These are phyloP conservation scores for Cetraspora pellucida DNA, from an alignment of 192 early-diverging fungal genomes.

Conservation along the genomic window DNA sequence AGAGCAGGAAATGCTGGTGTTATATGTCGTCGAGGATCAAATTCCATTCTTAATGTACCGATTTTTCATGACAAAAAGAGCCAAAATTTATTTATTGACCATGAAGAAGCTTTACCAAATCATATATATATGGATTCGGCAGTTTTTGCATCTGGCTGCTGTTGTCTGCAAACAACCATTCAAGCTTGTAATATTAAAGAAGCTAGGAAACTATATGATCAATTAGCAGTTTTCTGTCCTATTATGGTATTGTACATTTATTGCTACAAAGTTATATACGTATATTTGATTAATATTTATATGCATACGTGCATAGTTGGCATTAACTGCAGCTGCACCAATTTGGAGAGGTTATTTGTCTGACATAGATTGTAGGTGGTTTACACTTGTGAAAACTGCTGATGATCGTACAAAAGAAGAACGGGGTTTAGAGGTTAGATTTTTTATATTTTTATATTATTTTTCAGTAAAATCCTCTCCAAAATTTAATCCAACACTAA, in stretches of 20 bases:
- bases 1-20: constrained; percentile 92
- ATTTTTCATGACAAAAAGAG: constrained; percentile 92
- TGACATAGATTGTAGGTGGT: constrained; percentile 97
- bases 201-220: constrained; percentile 94
- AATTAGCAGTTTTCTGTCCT: constrained; percentile 86
- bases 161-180: constrained; percentile 96
- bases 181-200: constrained; percentile 93
- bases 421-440: constrained; percentile 70
- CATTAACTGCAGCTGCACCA: constrained; percentile 89
- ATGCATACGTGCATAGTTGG: too few species aligned
- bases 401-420: constrained; percentile 94
- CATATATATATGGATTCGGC: constrained; percentile 99
- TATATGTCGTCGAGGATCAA: constrained; percentile 86
- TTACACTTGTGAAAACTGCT: constrained; percentile 88
- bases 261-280: too few species aligned
- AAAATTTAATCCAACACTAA: too few species aligned
- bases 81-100: constrained; percentile 81
- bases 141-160: constrained; percentile 99
- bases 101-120: constrained; percentile 78
- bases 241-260: too few species aligned
- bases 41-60: constrained; percentile 95
- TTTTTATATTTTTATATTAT: too few species aligned
- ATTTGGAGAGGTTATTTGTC: constrained; percentile 93
- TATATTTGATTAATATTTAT: too few species aligned
- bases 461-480: too few species aligned